Conservation (phyloP, 345 rosid genomes). For the Lagerstroemia speciosa region DNA sequence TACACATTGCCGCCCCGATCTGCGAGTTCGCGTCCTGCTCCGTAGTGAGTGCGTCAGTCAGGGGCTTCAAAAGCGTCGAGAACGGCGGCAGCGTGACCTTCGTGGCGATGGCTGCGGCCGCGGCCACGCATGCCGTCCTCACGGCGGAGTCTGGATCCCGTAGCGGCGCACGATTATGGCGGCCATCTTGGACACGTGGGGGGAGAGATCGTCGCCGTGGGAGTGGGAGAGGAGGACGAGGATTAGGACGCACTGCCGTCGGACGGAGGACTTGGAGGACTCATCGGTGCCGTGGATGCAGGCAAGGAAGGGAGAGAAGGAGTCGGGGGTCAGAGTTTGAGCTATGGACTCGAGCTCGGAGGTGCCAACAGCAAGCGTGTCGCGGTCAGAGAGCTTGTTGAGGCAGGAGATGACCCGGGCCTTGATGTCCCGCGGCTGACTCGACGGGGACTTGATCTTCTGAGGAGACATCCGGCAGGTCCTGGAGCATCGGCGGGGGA, state of each 20-base stretch:
- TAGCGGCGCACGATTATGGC: slow-evolving; percentile 72
- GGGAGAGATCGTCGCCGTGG: slow-evolving; percentile 62
- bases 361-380: slow-evolving; percentile 67
- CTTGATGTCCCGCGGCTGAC: slow-evolving; percentile 38
- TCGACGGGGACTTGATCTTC: slow-evolving; percentile 15
- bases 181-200: slow-evolving; percentile 70
- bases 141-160: slow-evolving; percentile 81
- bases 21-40: slow-evolving; percentile 72
- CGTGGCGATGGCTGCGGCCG: slow-evolving; percentile 58
- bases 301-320: slow-evolving; percentile 58
- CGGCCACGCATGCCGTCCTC: slow-evolving; percentile 68
- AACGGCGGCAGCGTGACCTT: slow-evolving; percentile 46
- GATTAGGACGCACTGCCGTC: slow-evolving; percentile 70
- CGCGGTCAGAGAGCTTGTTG: slow-evolving; percentile 91
- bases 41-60: slow-evolving; percentile 46
- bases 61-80: slow-evolving; percentile 48
- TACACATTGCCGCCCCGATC: slow-evolving; percentile 76
- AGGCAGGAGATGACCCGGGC: slow-evolving; percentile 74
- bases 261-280: slow-evolving; percentile 58
- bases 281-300: slow-evolving; percentile 76
- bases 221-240: slow-evolving; percentile 66
- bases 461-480: slow-evolving; percentile 3
- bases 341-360: slow-evolving; percentile 88
- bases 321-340: slow-evolving; percentile 35
- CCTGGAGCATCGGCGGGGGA: background rate